These are phyloP conservation scores for Daedalea quercina DNA, from an alignment of 768 basidiomycete species.

Conservation along the genomic window DNA sequence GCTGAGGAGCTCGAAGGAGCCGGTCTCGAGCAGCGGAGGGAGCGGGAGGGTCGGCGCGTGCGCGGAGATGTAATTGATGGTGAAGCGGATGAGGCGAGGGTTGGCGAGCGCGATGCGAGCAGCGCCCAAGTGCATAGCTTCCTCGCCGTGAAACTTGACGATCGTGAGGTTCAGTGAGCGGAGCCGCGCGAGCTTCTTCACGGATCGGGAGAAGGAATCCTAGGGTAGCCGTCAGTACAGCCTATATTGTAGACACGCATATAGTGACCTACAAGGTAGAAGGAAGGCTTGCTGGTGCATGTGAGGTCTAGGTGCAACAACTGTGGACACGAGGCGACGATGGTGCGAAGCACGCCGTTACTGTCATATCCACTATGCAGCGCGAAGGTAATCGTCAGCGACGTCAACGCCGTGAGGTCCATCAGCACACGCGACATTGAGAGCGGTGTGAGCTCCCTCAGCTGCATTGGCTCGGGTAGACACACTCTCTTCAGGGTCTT, in stretches of 20 bases:
- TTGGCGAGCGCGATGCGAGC: constrained; percentile 56
- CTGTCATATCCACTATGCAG: constrained; percentile 69
- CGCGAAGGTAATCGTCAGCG: constrained; percentile 58
- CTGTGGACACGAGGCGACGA: constrained; percentile 60
- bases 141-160: constrained; percentile 62
- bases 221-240: constrained; percentile 18
- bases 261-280: constrained; percentile 52
- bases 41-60: constrained; percentile 40
- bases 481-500: constrained; percentile 44
- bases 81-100: constrained; percentile 60
- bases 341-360: constrained; percentile 58
- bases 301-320: constrained; percentile 58
- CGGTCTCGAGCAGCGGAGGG: constrained; percentile 35
- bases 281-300: constrained; percentile 63
- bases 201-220: constrained; percentile 58
- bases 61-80: constrained; percentile 59
- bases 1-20: constrained; percentile 48
- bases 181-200: constrained; percentile 56
- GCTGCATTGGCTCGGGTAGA: constrained; percentile 59
- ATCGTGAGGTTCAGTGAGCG: constrained; percentile 57
- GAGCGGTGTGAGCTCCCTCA: constrained; percentile 61
- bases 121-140: constrained; percentile 51
- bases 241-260: background rate
- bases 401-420: constrained; percentile 45
- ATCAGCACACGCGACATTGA: constrained; percentile 54